Conservation (phyloP, 202 grass and related monocot genomes). For the Brachypodium distachyon region DNA sequence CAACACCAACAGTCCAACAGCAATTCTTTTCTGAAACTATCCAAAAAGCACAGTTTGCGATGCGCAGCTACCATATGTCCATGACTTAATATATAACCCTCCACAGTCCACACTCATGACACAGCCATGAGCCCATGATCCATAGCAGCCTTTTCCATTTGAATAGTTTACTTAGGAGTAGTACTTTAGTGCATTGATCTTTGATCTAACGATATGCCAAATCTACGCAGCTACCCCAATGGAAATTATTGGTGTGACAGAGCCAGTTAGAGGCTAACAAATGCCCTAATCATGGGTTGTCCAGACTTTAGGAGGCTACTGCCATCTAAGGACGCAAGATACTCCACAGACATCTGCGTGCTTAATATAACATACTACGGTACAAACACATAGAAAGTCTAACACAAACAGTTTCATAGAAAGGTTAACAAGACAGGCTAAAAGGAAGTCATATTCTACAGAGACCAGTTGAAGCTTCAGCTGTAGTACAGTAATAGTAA, state of each 20-base stretch:
- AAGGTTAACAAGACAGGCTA: conserved; percentile 16
- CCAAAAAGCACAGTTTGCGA: background rate
- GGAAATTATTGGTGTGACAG: conserved; percentile 3
- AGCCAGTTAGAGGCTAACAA: background rate
- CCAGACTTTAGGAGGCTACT: conserved; percentile 51
- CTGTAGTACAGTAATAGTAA: background rate
- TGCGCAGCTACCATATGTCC: background rate
- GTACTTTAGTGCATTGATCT: conserved; percentile 5
- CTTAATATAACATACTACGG: background rate
- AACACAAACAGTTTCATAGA: background rate
- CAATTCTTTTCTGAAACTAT: too few relatives aligned
- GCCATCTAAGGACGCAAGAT: conserved; percentile 19
- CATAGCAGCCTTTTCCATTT: conserved; percentile 15
- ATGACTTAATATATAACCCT: background rate
- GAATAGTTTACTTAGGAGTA: too few relatives aligned
- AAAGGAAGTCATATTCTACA: conserved; percentile 21
- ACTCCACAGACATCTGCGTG: background rate
- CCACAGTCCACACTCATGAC: conserved; percentile 5
- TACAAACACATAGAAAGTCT: background rate
- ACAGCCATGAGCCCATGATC: conserved; percentile 25
- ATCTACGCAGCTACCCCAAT: background rate
- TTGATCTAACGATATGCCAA: background rate
- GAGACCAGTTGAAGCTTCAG: background rate
- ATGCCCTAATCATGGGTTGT: conserved; percentile 38
- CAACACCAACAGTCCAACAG: background rate